Conservation (phyloP, 2,329 filamentous ascomycete genomes). For the Emergomyces orientalis region DNA sequence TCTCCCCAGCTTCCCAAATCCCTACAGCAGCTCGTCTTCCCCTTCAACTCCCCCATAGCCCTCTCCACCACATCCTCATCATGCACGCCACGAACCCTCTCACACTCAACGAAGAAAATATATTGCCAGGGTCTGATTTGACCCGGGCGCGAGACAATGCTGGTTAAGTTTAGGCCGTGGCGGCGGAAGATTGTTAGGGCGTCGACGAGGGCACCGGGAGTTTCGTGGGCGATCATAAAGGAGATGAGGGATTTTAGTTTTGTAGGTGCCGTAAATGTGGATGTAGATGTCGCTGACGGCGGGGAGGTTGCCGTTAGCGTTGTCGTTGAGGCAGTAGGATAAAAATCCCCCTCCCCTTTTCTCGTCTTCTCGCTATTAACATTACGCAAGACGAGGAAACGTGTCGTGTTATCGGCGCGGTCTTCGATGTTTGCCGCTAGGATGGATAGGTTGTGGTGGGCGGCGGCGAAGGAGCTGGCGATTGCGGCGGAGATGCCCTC, state of each 20-base stretch:
- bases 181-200: constrained; percentile 69
- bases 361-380: constrained; percentile 22
- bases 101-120: constrained; percentile 88
- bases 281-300: not conserved
- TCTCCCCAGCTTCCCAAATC: constrained; percentile 36
- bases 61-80: constrained; percentile 25
- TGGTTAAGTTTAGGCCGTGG: constrained; percentile 70
- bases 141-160: constrained; percentile 79
- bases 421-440: constrained; percentile 47
- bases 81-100: constrained; percentile 40
- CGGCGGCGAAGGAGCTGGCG: constrained; percentile 67
- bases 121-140: constrained; percentile 72
- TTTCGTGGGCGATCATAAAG: constrained; percentile 70
- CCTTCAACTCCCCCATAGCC: constrained; percentile 29
- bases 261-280: constrained; percentile 1
- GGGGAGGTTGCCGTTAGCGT: not conserved
- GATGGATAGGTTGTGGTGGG: constrained; percentile 56
- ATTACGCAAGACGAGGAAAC: constrained; percentile 39
- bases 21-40: constrained; percentile 32
- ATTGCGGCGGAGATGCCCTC: constrained; percentile 62
- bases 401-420: constrained; percentile 38
- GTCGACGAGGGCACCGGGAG: constrained; percentile 73
- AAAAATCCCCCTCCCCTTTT: not conserved
- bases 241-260: constrained; percentile 62
- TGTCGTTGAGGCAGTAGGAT: constrained; percentile 3